Evolutionary conservation across 2,329 filamentous ascomycete genomes (phyloP).

Genomic region (Chrysoporthe cubensis): DNA sequence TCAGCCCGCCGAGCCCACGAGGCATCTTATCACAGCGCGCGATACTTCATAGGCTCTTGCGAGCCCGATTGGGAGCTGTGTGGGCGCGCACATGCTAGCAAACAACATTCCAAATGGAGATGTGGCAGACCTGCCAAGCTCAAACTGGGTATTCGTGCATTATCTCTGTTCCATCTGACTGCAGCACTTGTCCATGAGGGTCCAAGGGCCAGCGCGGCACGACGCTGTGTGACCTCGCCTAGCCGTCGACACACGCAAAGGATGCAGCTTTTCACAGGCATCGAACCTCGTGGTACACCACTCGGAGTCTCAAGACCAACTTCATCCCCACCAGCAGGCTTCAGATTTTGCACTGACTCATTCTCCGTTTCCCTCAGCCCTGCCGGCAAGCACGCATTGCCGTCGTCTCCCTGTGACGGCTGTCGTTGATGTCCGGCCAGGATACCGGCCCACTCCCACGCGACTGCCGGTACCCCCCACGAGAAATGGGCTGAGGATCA

Average conservation of each 20-base stretch:
- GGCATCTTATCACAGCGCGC: background rate
- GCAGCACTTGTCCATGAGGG: background rate
- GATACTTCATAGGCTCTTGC: background rate
- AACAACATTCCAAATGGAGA: background rate
- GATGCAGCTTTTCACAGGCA: background rate
- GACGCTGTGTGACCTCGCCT: conserved; percentile 3
- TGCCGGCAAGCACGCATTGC: background rate
- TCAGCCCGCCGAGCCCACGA: background rate
- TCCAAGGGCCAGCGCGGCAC: background rate
- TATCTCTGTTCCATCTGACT: background rate
- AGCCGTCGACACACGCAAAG: background rate
- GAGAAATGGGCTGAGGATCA: conserved; percentile 2
- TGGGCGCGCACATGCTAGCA: background rate
- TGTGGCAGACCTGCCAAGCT: background rate
- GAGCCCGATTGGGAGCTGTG: background rate
- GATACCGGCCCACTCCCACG: background rate
- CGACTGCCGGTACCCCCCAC: background rate
- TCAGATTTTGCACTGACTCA: background rate
- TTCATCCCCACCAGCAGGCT: background rate
- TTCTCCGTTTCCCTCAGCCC: background rate
- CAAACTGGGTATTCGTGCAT: background rate
- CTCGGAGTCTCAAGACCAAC: background rate
- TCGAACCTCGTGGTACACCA: background rate
- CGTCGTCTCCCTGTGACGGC: background rate
- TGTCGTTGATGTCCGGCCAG: background rate